These are phyloP conservation scores for Russula virescens DNA, from an alignment of 768 basidiomycete species.

Conservation along the genomic window DNA sequence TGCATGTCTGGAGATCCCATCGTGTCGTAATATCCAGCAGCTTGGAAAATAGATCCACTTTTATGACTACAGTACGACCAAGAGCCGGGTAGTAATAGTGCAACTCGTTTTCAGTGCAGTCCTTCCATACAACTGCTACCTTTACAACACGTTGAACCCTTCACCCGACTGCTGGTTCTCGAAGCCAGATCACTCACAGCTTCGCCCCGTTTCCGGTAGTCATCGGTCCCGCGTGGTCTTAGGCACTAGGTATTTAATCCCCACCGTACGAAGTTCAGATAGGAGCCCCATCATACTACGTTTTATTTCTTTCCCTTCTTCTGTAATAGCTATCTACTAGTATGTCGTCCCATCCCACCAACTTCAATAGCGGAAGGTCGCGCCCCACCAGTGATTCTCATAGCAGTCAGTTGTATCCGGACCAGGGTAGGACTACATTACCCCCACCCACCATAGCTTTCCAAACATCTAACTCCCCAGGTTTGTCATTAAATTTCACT, in stretches of 20 bases:
- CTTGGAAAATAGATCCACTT: constrained; percentile 14
- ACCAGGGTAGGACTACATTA: constrained; percentile 24
- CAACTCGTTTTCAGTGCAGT: constrained; percentile 4
- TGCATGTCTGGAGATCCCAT: constrained; percentile 19
- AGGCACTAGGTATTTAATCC: constrained; percentile 14
- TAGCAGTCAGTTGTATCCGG: constrained; percentile 21
- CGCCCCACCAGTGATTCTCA: constrained; percentile 20
- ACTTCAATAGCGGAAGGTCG: constrained; percentile 20
- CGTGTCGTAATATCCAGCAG: constrained; percentile 18
- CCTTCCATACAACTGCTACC: background rate
- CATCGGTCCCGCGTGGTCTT: background rate
- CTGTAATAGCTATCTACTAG: constrained; percentile 23
- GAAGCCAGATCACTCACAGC: constrained; percentile 6
- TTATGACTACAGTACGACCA: background rate
- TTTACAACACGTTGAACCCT: constrained; percentile 19
- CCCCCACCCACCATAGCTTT: constrained; percentile 24
- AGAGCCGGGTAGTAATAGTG: constrained; percentile 3
- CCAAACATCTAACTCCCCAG: constrained; percentile 22
- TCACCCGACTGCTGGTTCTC: constrained; percentile 6
- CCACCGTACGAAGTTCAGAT: background rate
- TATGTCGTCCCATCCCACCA: constrained; percentile 16
- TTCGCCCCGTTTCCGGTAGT: background rate
- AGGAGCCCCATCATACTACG: constrained; percentile 9
- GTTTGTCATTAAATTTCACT: constrained; percentile 21
- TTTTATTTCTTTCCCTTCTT: constrained; percentile 22